These are phyloP conservation scores for Nidularia sp. DNA, from an alignment of 768 basidiomycete species.

Conservation along the genomic window DNA sequence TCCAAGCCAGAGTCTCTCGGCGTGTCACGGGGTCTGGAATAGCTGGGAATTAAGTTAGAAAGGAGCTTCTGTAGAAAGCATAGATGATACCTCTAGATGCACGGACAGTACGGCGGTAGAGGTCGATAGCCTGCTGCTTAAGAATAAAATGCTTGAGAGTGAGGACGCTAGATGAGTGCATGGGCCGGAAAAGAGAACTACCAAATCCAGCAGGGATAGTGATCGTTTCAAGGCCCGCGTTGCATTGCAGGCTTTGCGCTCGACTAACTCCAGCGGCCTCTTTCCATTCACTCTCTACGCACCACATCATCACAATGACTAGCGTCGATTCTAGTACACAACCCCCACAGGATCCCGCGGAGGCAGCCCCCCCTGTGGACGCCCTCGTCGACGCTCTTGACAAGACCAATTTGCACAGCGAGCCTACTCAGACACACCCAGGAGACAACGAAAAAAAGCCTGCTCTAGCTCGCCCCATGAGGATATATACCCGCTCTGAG, in stretches of 20 bases:
- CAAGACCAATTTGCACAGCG: no score
- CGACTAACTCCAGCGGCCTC: no score
- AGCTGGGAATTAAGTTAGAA: constrained; percentile 27
- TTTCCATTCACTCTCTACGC: no score
- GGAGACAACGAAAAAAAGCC: constrained; percentile 19
- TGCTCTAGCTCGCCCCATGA: constrained; percentile 38
- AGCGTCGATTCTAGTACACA: no score
- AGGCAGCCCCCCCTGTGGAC: no score
- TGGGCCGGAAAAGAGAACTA: constrained; percentile 10
- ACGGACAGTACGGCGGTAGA: constrained; percentile 69
- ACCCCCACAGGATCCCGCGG: no score
- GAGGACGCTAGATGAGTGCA: constrained; percentile 6
- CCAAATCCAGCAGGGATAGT: constrained; percentile 7
- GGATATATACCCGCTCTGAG: constrained; percentile 68
- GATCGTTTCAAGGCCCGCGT: no score
- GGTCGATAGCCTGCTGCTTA: constrained; percentile 49
- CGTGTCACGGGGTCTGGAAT: constrained; percentile 61
- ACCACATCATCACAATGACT: no score
- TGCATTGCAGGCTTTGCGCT: no score
- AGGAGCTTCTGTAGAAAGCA: constrained; percentile 1
- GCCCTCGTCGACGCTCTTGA: no score
- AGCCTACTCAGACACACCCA: no score
- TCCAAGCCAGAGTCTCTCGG: constrained; percentile 66
- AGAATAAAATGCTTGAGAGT: constrained; percentile 78
- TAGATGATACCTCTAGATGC: constrained; percentile 53